Evolutionary conservation across 73 alveolate species (phyloP).

Genomic region (Tetrahymena thermophila): DNA sequence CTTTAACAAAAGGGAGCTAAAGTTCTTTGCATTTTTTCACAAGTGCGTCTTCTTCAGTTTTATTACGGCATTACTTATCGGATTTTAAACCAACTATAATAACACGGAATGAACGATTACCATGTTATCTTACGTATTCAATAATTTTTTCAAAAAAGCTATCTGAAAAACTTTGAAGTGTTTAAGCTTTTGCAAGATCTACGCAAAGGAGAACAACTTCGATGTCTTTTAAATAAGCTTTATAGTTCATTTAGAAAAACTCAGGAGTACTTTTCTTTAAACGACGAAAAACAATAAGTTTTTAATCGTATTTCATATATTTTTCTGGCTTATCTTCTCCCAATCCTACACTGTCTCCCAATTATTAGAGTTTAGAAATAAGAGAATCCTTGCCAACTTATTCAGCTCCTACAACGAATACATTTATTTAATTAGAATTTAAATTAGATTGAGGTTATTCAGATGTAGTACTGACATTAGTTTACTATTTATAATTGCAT

Average conservation of each 20-base stretch:
- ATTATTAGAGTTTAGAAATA: neutral
- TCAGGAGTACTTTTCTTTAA: neutral
- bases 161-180: neutral
- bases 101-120: neutral
- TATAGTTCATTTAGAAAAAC: neutral
- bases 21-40: neutral
- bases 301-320: neutral
- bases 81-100: neutral
- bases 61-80: neutral
- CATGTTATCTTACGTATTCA: neutral
- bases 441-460: neutral
- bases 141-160: neutral
- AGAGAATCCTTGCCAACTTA: neutral
- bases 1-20: neutral
- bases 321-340: neutral
- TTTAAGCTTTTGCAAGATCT: neutral
- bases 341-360: neutral
- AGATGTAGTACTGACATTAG: neutral
- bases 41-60: neutral
- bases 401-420: neutral
- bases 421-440: neutral
- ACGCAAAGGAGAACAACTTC: neutral
- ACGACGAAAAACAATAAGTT: neutral
- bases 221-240: neutral
- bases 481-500: neutral